phyloP scores from a whole-genome alignment of 495 filamentous ascomycete genomes.

The Alectoria sarmentosa region DNA sequence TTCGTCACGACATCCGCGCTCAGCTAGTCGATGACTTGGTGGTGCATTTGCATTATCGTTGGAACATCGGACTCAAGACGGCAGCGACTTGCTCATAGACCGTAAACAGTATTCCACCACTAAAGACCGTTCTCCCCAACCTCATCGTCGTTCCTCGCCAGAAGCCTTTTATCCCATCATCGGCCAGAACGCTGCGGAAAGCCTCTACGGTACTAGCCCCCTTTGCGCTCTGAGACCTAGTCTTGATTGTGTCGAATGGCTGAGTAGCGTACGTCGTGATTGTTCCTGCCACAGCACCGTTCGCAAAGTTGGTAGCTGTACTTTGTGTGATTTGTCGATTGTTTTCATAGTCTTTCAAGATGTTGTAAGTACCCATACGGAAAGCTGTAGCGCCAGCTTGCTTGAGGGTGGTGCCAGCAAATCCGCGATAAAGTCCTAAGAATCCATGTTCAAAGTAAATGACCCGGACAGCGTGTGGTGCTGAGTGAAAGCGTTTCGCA shows the following conservation, averaged over 20 bases:
- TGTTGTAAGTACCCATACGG: constrained; percentile 60
- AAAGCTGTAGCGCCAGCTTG: constrained; percentile 58
- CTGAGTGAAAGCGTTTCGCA: constrained; percentile 42
- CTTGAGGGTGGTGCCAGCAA: constrained; percentile 58
- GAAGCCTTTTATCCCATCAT: constrained; percentile 52
- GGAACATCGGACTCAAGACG: constrained; percentile 24
- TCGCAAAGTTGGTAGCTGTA: constrained; percentile 49
- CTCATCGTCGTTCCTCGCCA: constrained; percentile 66
- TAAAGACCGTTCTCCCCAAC: constrained; percentile 53
- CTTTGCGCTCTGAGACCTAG: constrained; percentile 49
- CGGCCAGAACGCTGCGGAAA: constrained; percentile 41
- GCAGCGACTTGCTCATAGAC: constrained; percentile 51
- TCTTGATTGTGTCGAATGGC: constrained; percentile 64
- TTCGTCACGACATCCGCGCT: too few species aligned
- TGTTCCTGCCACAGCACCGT: constrained; percentile 52
- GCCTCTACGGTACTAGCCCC: constrained; percentile 48
- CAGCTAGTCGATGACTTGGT: too few species aligned
- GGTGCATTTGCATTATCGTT: too few species aligned
- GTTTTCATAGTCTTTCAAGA: constrained; percentile 54
- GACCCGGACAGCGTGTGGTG: constrained; percentile 42
- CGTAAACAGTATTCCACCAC: constrained; percentile 59
- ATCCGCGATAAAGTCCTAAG: constrained; percentile 53
- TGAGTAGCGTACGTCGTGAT: constrained; percentile 57
- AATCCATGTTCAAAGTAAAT: constrained; percentile 46
- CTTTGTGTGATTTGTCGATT: constrained; percentile 36